A percentile compares a stretch with the other conserved stretches of the same genome.
Evolutionary conservation across 495 filamentous ascomycete genomes (phyloP).

Genomic region (Hypoxylon lenormandii): DNA sequence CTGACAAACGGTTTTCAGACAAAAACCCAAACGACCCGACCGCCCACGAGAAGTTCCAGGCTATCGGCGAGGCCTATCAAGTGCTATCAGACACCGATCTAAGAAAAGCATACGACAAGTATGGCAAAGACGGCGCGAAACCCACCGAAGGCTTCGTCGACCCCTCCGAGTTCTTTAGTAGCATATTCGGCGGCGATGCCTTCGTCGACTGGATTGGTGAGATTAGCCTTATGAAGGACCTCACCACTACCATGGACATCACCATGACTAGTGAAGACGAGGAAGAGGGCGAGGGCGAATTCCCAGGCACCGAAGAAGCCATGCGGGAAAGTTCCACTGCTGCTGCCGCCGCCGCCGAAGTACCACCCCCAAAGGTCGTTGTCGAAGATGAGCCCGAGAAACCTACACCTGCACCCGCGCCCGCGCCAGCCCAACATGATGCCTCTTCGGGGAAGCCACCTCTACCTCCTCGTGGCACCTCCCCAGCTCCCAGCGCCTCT

Average conservation of each 20-base stretch:
- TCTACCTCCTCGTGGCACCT: constrained; percentile 47
- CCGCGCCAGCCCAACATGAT: constrained; percentile 35
- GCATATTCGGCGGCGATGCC: constrained; percentile 97
- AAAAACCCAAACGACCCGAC: constrained; percentile 98
- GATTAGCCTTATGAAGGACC: constrained; percentile 90
- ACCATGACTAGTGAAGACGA: constrained; percentile 78
- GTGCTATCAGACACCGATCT: constrained; percentile 89
- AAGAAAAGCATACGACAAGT: constrained; percentile 92
- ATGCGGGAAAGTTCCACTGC: constrained; percentile 62
- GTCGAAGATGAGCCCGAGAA: constrained; percentile 59
- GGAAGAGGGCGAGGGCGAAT: constrained; percentile 69
- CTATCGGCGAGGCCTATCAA: constrained; percentile 97
- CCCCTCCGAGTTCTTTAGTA: constrained; percentile 96
- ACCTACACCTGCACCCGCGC: constrained; percentile 22
- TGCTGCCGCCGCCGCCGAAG: constrained; percentile 40
- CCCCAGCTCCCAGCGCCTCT: constrained; percentile 66
- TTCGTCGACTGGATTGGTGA: constrained; percentile 93
- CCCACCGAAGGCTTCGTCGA: constrained; percentile 93
- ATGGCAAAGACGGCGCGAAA: constrained; percentile 90
- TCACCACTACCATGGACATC: constrained; percentile 91
- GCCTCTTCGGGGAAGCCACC: constrained; percentile 40
- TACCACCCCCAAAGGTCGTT: constrained; percentile 54
- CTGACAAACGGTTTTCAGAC: constrained; percentile 65
- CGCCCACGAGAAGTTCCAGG: constrained; percentile 93
- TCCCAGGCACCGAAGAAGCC: constrained; percentile 50